Conservation (phyloP, 176 grass and related monocot genomes). For the Alloteropsis semialata region DNA sequence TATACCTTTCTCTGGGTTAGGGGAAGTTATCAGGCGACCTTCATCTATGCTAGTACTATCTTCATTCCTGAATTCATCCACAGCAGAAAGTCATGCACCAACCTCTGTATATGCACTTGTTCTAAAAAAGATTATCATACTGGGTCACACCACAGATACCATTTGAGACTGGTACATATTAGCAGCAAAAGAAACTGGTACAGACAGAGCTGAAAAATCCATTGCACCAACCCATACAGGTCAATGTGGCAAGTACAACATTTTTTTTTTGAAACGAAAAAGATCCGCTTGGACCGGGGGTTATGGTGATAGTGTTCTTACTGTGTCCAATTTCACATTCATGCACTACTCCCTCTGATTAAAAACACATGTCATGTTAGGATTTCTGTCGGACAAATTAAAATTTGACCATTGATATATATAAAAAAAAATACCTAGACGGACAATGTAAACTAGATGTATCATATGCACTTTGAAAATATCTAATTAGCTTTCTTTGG, state of each 20-base stretch:
- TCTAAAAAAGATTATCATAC: constrained; percentile 21
- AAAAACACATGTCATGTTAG: background rate
- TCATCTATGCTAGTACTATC: constrained; percentile 33
- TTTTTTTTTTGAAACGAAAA: too few species aligned
- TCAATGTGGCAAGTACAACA: constrained; percentile 14
- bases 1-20: constrained; percentile 51
- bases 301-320: constrained; percentile 12
- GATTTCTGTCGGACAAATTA: background rate
- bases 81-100: constrained; percentile 8
- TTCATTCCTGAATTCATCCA: constrained; percentile 45
- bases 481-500: background rate
- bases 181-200: constrained; percentile 14
- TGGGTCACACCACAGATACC: background rate
- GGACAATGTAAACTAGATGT: background rate
- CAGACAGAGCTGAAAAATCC: constrained; percentile 14
- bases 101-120: background rate
- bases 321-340: constrained; percentile 15
- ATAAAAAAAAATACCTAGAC: background rate
- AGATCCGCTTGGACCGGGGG: too few species aligned
- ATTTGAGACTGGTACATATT: background rate
- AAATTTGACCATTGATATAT: background rate
- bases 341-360: background rate
- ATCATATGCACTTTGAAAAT: background rate
- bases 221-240: constrained; percentile 12
- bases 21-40: background rate